Conservation (phyloP, 78 protist genomes). For the Andalucia godoyi region DNA sequence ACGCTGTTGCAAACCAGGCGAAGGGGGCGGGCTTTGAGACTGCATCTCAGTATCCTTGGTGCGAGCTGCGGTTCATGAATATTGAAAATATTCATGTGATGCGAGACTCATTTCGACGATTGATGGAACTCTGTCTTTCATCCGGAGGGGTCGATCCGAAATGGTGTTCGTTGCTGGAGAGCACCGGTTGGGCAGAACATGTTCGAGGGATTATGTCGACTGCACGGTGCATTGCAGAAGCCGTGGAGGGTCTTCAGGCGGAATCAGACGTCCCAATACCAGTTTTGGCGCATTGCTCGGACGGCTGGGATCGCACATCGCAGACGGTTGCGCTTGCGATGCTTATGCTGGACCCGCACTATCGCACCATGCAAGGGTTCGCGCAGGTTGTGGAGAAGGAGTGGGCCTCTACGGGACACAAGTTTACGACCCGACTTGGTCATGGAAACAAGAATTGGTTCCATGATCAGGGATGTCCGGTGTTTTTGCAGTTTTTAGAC, state of each 20-base stretch:
- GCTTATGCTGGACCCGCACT: constrained; percentile 71
- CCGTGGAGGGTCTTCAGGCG: too few relatives aligned
- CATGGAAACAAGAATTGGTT: background rate
- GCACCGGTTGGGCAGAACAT: background rate
- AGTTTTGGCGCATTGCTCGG: constrained; percentile 19
- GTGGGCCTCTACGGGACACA: constrained; percentile 83
- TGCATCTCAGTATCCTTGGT: background rate
- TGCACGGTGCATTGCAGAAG: background rate
- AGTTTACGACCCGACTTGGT: constrained; percentile 45
- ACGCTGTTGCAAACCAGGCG: constrained; percentile 61
- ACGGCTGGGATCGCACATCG: constrained; percentile 39
- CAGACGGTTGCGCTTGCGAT: constrained; percentile 46
- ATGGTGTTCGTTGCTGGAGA: background rate
- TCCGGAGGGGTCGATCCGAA: background rate
- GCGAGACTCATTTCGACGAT: background rate
- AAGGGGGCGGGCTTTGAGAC: constrained; percentile 27
- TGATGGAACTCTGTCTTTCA: background rate
- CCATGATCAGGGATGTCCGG: constrained; percentile 14
- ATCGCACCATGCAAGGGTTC: constrained; percentile 77
- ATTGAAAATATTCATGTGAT: constrained; percentile 17
- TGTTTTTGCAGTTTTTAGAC: constrained; percentile 50
- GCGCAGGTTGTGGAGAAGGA: constrained; percentile 80
- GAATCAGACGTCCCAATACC: background rate
- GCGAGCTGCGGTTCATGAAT: background rate
- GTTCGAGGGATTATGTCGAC: background rate